These are phyloP conservation scores for Aspergillus saccharolyticus DNA, from an alignment of 495 filamentous ascomycete genomes.

Conservation along the genomic window DNA sequence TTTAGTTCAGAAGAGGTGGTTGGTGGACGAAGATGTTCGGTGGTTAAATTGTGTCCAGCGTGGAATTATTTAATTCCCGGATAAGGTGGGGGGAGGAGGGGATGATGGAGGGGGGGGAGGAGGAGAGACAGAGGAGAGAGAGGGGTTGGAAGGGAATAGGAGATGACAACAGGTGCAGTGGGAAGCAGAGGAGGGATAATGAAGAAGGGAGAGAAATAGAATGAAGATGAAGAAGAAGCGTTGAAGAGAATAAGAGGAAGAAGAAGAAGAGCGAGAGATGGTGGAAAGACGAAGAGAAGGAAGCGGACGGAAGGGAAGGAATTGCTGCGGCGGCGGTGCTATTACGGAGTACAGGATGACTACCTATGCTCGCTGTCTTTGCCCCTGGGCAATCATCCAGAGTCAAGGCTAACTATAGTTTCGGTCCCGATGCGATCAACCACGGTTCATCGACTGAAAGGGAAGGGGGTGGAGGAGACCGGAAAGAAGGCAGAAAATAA, in stretches of 20 bases:
- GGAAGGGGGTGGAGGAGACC: background rate
- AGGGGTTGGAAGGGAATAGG: background rate
- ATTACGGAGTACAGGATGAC: too few species aligned
- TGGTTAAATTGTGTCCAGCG: background rate
- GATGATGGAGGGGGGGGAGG: background rate
- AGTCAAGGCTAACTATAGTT: too few species aligned
- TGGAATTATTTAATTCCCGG: slow-evolving; percentile 2
- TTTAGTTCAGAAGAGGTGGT: background rate
- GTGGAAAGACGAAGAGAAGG: slow-evolving; percentile 3
- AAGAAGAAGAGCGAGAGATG: slow-evolving; percentile 7
- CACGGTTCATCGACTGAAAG: background rate
- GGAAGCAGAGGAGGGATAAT: slow-evolving; percentile 4
- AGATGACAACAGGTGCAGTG: too few species aligned
- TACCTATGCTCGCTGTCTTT: too few species aligned
- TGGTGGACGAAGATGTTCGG: background rate
- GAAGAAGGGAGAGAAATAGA: slow-evolving; percentile 1
- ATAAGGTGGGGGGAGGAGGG: background rate
- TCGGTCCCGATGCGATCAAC: background rate
- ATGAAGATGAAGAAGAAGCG: slow-evolving; percentile 2
- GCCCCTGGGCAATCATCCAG: too few species aligned
- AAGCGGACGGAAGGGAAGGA: slow-evolving; percentile 8
- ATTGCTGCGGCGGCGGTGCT: background rate
- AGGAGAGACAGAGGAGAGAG: background rate
- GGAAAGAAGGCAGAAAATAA: background rate
- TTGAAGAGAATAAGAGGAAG: slow-evolving; percentile 2